These are phyloP conservation scores for Lepiota subincarnata DNA, from an alignment of 768 basidiomycete genomes.

Conservation along the genomic window DNA sequence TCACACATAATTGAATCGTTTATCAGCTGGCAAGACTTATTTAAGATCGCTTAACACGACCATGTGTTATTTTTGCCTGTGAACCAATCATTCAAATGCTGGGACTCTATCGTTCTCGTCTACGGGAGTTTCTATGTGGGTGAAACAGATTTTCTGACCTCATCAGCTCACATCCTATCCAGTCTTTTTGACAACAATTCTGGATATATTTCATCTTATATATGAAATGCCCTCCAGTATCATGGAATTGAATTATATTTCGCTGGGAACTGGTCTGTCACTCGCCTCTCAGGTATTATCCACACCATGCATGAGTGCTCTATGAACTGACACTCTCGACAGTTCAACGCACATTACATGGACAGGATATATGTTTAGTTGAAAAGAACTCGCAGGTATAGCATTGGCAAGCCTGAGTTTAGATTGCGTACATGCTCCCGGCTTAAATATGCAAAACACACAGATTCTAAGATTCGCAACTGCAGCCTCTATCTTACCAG, in stretches of 20 bases:
- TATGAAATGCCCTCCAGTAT: constrained; percentile 58
- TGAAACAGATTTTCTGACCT: background rate
- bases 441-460: background rate
- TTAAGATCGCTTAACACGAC: constrained; percentile 60
- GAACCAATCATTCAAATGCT: constrained; percentile 71
- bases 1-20: too few species aligned
- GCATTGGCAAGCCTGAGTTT: constrained; percentile 46
- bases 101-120: constrained; percentile 62
- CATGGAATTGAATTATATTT: constrained; percentile 65
- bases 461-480: background rate
- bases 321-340: background rate
- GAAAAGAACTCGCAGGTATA: constrained; percentile 40
- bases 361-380: constrained; percentile 52
- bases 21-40: constrained; percentile 46
- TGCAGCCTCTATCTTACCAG: constrained; percentile 56
- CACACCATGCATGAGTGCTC: too few species aligned
- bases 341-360: constrained; percentile 47
- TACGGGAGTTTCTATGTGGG: constrained; percentile 62
- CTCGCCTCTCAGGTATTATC: constrained; percentile 36
- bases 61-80: constrained; percentile 54
- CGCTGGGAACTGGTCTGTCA: constrained; percentile 61
- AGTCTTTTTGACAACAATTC: constrained; percentile 70
- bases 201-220: constrained; percentile 47
- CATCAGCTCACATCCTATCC: background rate
- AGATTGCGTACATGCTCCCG: constrained; percentile 36